Conservation (phyloP, 2,329 filamentous ascomycete genomes). For the Ilyonectria mors-panacis region DNA sequence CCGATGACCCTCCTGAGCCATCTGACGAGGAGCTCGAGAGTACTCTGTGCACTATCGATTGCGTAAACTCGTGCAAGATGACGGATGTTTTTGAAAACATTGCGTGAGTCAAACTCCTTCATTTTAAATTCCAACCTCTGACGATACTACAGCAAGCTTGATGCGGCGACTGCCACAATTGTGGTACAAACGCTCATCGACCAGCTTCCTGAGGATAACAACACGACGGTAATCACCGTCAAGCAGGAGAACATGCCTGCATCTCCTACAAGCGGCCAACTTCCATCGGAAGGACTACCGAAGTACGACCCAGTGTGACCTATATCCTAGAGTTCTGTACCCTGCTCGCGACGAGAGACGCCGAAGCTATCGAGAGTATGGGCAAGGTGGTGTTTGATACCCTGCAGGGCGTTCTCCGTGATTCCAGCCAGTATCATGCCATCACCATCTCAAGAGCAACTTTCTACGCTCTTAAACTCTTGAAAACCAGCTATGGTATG, state of each 20-base stretch:
- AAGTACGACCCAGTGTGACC: conserved; percentile 86
- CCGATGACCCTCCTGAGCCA: conserved; percentile 96
- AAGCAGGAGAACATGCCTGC: conserved; percentile 85
- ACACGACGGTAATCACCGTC: conserved; percentile 85
- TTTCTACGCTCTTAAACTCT: conserved; percentile 87
- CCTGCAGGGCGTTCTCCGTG: conserved; percentile 85
- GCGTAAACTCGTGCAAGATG: conserved; percentile 90
- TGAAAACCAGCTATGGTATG: conserved; percentile 90
- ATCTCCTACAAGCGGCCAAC: conserved; percentile 69
- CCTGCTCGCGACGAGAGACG: conserved; percentile 82
- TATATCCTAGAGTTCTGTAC: conserved; percentile 95
- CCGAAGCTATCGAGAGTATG: conserved; percentile 78
- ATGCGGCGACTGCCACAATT: conserved; percentile 49
- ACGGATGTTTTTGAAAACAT: conserved; percentile 88
- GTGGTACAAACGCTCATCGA: conserved; percentile 80
- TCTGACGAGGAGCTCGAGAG: conserved; percentile 98
- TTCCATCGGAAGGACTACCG: conserved; percentile 57
- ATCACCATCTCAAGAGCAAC: conserved; percentile 87
- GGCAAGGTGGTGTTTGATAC: conserved; percentile 86
- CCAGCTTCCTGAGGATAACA: conserved; percentile 87
- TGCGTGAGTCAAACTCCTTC: conserved; percentile 66
- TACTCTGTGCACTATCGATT: conserved; percentile 94
- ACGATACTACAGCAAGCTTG: conserved; percentile 53
- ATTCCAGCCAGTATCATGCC: conserved; percentile 83
- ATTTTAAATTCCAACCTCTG: conserved; percentile 1